phyloP scores from a whole-genome alignment of 495 filamentous ascomycete genomes.

The Immersiella caudata region DNA sequence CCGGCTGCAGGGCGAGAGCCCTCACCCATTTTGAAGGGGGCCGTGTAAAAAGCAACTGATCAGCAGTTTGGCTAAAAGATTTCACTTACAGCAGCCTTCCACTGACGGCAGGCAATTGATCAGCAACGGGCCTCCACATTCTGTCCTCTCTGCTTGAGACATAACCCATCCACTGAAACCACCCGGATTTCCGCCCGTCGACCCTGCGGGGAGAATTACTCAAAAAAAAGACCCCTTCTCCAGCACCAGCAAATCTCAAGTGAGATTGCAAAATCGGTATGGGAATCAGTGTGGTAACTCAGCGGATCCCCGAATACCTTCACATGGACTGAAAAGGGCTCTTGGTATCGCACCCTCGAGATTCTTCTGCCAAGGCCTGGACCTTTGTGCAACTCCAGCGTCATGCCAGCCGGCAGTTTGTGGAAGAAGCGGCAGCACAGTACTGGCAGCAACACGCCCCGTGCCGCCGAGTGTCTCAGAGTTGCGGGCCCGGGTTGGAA shows the following conservation, averaged over 20 bases:
- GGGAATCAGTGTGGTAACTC: not conserved
- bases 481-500: not conserved
- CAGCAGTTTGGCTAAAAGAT: too few species aligned
- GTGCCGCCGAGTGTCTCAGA: slow-evolving; percentile 8
- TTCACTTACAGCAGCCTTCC: too few species aligned
- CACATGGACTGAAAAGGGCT: too few species aligned
- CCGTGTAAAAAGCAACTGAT: not conserved
- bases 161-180: not conserved
- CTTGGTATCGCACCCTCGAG: too few species aligned
- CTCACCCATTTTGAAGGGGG: not conserved
- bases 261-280: not conserved
- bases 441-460: slow-evolving; percentile 2
- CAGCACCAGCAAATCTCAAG: not conserved
- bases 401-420: not conserved
- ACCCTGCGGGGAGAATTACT: not conserved
- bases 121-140: not conserved
- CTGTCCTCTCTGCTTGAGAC: not conserved
- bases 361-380: not conserved
- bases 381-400: not conserved
- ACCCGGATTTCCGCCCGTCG: not conserved
- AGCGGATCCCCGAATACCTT: not conserved
- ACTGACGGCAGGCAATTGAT: not conserved
- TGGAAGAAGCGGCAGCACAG: not conserved
- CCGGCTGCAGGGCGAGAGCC: not conserved
- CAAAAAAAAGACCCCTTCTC: not conserved